These are phyloP conservation scores for Cubamyces sp. DNA, from an alignment of 768 basidiomycete species.

Conservation along the genomic window DNA sequence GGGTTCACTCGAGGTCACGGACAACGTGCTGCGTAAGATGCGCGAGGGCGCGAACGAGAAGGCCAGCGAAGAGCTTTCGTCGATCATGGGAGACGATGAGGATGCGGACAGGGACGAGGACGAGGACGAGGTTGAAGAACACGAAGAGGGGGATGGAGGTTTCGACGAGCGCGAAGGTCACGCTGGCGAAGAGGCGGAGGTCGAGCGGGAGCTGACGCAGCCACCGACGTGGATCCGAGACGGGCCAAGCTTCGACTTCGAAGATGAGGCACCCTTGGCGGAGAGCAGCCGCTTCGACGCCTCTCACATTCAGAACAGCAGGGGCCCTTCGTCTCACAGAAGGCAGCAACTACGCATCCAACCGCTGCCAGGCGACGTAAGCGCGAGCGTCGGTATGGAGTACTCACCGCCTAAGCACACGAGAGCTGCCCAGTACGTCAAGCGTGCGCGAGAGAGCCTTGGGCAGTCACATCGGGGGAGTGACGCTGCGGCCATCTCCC, in stretches of 20 bases:
- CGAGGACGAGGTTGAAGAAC: neutral
- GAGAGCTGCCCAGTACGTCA: slow-evolving; percentile 27
- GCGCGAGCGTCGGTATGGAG: neutral
- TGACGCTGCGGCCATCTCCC: neutral
- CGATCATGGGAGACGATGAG: neutral
- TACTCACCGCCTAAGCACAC: slow-evolving; percentile 33
- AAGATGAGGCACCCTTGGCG: slow-evolving; percentile 7
- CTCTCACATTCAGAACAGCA: neutral
- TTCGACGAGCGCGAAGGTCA: neutral
- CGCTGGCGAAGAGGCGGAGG: slow-evolving; percentile 7
- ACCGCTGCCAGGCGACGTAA: slow-evolving; percentile 9
- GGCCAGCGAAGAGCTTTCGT: slow-evolving; percentile 9
- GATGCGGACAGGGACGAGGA: neutral
- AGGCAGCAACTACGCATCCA: slow-evolving; percentile 12
- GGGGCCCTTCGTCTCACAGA: neutral
- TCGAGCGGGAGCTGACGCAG: slow-evolving; percentile 19
- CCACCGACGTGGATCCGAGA: slow-evolving; percentile 2
- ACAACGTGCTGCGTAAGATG: slow-evolving; percentile 44
- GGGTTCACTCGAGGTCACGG: slow-evolving; percentile 42
- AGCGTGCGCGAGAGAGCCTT: slow-evolving; percentile 22
- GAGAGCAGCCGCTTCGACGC: slow-evolving; percentile 20
- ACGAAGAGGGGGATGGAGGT: neutral
- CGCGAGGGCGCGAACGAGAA: slow-evolving; percentile 40
- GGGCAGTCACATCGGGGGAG: neutral
- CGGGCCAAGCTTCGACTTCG: slow-evolving; percentile 2